These are phyloP conservation scores for Cucurbita moschata DNA, from an alignment of 306 rosid genomes.

Conservation along the genomic window DNA sequence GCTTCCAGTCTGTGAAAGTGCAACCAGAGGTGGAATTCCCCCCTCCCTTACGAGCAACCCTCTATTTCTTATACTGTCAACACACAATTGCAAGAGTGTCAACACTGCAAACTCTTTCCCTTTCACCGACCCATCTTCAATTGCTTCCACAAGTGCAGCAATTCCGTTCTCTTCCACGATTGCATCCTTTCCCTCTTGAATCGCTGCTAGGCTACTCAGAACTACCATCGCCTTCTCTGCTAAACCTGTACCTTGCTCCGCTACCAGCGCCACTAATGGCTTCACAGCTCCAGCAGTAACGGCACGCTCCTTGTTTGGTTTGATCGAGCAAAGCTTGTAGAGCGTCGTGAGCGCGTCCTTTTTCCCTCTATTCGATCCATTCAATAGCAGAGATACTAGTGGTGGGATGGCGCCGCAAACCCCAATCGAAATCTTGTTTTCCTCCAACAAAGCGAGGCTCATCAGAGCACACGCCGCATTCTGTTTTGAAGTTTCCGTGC, in stretches of 20 bases:
- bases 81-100: constrained; percentile 62
- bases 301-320: constrained; percentile 72
- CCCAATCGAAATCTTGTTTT: constrained; percentile 73
- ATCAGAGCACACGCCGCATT: constrained; percentile 90
- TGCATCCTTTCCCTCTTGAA: constrained; percentile 61
- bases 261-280: constrained; percentile 63
- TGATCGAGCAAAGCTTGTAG: constrained; percentile 72
- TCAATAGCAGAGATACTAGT: constrained; percentile 53
- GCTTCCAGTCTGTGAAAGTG: constrained; percentile 75
- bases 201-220: constrained; percentile 56
- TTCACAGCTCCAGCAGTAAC: constrained; percentile 83
- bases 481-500: constrained; percentile 81
- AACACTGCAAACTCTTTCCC: constrained; percentile 83
- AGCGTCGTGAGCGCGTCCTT: constrained; percentile 80
- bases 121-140: constrained; percentile 82
- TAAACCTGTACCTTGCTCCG: constrained; percentile 69
- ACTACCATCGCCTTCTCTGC: constrained; percentile 98
- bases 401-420: constrained; percentile 88
- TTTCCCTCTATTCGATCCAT: constrained; percentile 67
- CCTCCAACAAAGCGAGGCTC: constrained; percentile 71
- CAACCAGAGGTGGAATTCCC: constrained; percentile 81
- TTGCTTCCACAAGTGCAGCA: constrained; percentile 72
- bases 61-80: constrained; percentile 58
- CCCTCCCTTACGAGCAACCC: constrained; percentile 87
- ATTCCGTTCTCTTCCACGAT: constrained; percentile 85